Conservation (phyloP, 768 basidiomycete genomes). For the Pulveroboletus sp. region DNA sequence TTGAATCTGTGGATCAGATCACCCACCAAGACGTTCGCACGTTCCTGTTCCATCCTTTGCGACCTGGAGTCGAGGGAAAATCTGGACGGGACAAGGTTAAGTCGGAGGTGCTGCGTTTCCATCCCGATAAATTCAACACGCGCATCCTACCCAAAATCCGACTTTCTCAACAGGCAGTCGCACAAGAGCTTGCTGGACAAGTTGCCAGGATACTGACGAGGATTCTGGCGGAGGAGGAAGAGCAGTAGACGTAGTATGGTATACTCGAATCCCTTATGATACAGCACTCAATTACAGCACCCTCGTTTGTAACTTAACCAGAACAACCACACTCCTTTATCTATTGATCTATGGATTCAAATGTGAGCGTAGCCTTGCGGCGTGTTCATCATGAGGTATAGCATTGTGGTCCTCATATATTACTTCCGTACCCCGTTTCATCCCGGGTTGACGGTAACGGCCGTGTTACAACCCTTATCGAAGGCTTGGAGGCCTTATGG, state of each 20-base stretch:
- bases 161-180: constrained; percentile 29
- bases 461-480: too few relatives aligned
- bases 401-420: too few relatives aligned
- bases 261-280: too few relatives aligned
- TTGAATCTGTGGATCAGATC: constrained; percentile 29
- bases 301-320: not conserved
- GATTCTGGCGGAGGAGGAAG: constrained; percentile 26
- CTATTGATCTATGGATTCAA: not conserved
- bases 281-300: too few relatives aligned
- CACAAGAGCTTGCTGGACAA: constrained; percentile 35
- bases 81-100: constrained; percentile 35
- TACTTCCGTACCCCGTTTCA: too few relatives aligned
- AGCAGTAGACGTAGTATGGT: not conserved
- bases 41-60: constrained; percentile 40
- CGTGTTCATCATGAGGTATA: too few relatives aligned
- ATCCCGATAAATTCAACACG: constrained; percentile 51
- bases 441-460: too few relatives aligned
- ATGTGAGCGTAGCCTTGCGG: too few relatives aligned
- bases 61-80: constrained; percentile 29
- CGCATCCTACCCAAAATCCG: constrained; percentile 35
- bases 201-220: constrained; percentile 41
- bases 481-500: too few relatives aligned
- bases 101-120: constrained; percentile 49
- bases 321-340: constrained; percentile 5
- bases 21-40: constrained; percentile 30